Percentiles rank a stretch among this genome's conserved stretches.
Evolutionary conservation across 2,329 filamentous ascomycete species (phyloP).

Genomic region (Penicillium capsulatum): DNA sequence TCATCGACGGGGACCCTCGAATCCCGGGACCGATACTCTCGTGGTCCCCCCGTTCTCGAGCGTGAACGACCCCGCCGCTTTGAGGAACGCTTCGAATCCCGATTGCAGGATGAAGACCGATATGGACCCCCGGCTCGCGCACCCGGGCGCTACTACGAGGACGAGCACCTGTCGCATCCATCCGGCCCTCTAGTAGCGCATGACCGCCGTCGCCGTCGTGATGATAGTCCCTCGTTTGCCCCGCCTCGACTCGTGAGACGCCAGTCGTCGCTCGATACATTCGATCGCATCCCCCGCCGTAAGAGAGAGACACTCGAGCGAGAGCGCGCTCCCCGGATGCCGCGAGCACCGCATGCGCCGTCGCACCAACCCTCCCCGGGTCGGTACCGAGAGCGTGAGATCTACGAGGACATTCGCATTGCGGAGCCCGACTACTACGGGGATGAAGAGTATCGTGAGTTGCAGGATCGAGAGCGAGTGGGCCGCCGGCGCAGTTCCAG

Average conservation of each 20-base stretch:
- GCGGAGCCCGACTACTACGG: conserved; percentile 65
- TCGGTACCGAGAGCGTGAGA: conserved; percentile 54
- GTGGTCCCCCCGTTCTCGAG: conserved; percentile 34
- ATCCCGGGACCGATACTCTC: conserved; percentile 40
- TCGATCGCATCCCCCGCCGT: conserved; percentile 67
- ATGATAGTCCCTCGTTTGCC: conserved; percentile 49
- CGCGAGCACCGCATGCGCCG: conserved; percentile 67
- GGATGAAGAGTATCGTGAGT: conserved; percentile 67
- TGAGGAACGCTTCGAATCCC: conserved; percentile 11
- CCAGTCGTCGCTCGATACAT: conserved; percentile 86
- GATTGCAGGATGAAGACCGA: conserved; percentile 39
- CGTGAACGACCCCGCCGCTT: conserved; percentile 34
- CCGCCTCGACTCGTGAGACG: conserved; percentile 64
- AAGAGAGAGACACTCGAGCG: conserved; percentile 44
- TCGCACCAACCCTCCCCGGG: conserved; percentile 52
- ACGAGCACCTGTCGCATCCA: conserved; percentile 41
- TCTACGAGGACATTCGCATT: conserved; percentile 63
- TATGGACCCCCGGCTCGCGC: conserved; percentile 43
- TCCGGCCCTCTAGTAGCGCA: conserved; percentile 54
- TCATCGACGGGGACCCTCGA: conserved; percentile 34
- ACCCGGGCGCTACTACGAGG: conserved; percentile 39
- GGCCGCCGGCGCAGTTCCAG: conserved; percentile 48
- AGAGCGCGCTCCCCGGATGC: conserved; percentile 48
- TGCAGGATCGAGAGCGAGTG: conserved; percentile 59
- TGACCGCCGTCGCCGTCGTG: conserved; percentile 52